Evolutionary conservation across 106 monocot species (phyloP).

Genomic region (Dioscorea alata): DNA sequence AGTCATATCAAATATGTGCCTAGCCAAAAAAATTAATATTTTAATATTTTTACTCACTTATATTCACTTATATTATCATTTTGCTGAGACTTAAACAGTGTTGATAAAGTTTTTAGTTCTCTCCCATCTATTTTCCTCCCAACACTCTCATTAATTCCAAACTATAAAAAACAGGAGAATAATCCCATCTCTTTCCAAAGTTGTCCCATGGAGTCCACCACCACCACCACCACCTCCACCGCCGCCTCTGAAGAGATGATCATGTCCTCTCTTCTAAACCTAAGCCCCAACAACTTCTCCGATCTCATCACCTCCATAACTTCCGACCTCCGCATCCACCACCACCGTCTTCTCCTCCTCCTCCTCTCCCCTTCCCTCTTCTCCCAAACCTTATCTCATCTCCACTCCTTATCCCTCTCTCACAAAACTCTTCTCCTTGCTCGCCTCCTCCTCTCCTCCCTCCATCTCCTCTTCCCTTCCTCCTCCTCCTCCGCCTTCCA

Average conservation of each 20-base stretch:
- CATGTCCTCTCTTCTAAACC: constrained; percentile 33
- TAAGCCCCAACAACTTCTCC: constrained; percentile 24
- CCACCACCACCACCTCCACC: neutral
- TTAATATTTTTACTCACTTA: too few species aligned
- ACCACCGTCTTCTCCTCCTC: constrained; percentile 56
- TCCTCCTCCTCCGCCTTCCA: neutral
- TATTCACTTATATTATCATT: too few species aligned
- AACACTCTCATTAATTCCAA: too few species aligned
- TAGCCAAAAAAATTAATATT: too few species aligned
- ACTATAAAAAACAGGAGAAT: neutral
- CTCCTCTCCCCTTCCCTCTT: constrained; percentile 67
- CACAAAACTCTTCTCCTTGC: constrained; percentile 70
- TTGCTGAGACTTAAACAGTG: too few species aligned
- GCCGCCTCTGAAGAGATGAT: constrained; percentile 15
- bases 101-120: too few species aligned
- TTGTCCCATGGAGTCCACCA: too few species aligned
- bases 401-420: constrained; percentile 63
- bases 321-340: constrained; percentile 47
- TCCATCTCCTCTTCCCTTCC: constrained; percentile 35
- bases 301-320: constrained; percentile 30
- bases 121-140: too few species aligned
- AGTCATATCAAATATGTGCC: too few species aligned
- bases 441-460: constrained; percentile 66
- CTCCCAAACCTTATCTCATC: constrained; percentile 38
- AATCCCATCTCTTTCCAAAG: neutral